Conservation (phyloP, 2,329 filamentous ascomycete genomes). For the Penicillium expansum region DNA sequence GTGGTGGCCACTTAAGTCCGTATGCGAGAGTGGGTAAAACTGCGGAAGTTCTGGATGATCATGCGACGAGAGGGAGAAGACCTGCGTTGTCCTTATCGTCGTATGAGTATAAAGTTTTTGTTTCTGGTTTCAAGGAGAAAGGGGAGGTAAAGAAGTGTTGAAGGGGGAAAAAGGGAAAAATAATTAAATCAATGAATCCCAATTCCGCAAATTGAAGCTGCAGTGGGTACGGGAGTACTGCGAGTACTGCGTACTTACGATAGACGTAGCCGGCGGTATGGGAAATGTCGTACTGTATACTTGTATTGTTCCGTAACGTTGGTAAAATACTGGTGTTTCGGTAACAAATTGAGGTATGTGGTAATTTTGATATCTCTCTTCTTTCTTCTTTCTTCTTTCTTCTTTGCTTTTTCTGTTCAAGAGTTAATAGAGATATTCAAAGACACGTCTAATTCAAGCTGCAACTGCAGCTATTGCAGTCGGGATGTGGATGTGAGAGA, state of each 20-base stretch:
- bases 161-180: conserved; percentile 14
- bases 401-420: neutral
- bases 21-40: conserved; percentile 25
- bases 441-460: neutral
- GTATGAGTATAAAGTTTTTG: conserved; percentile 8
- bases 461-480: neutral
- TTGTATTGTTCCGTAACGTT: conserved; percentile 1
- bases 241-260: conserved; percentile 13
- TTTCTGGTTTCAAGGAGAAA: neutral
- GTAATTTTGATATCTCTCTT: neutral
- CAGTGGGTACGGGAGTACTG: conserved; percentile 21
- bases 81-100: conserved; percentile 18
- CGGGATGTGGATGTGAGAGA: neutral
- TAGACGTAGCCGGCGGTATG: conserved; percentile 6
- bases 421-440: neutral
- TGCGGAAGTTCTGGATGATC: conserved; percentile 27
- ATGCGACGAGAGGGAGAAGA: conserved; percentile 26
- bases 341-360: neutral
- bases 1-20: conserved; percentile 32
- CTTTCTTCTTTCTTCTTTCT: neutral
- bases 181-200: conserved; percentile 27
- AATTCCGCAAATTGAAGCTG: conserved; percentile 27
- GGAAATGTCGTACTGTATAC: conserved; percentile 2
- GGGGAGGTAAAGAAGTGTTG: conserved; percentile 2
- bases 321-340: neutral